These are phyloP conservation scores for Eimeria sp. DNA, from an alignment of 169 alveolate species.

Conservation along the genomic window DNA sequence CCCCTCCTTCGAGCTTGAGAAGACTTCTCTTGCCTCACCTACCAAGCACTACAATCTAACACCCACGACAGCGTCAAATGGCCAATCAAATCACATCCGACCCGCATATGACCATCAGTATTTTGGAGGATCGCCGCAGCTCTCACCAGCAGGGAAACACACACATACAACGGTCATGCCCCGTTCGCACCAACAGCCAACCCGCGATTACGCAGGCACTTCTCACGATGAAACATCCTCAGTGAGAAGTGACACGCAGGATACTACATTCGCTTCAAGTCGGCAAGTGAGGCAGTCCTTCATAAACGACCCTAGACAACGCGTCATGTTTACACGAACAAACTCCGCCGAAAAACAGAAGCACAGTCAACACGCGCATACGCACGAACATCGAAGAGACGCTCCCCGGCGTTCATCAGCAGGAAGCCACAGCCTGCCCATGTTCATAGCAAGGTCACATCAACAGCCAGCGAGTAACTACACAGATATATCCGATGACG, in stretches of 20 bases:
- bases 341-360: no score
- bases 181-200: background rate
- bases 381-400: background rate
- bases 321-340: no score
- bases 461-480: no score
- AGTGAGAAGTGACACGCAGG: background rate
- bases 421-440: background rate
- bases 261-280: background rate
- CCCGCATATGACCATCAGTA: background rate
- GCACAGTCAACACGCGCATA: no score
- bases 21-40: background rate
- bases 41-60: no score
- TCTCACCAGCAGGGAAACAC: constrained; percentile 44
- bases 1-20: background rate
- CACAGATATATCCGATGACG: no score
- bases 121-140: background rate
- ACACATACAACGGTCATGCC: background rate
- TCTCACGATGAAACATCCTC: background rate
- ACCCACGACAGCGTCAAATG: background rate
- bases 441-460: no score
- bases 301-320: no score
- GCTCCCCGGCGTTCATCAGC: background rate
- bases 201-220: background rate
- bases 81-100: background rate
- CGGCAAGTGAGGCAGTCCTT: no score